These are phyloP conservation scores for Cydonia oblonga DNA, from an alignment of 331 rosid genomes.

Conservation along the genomic window DNA sequence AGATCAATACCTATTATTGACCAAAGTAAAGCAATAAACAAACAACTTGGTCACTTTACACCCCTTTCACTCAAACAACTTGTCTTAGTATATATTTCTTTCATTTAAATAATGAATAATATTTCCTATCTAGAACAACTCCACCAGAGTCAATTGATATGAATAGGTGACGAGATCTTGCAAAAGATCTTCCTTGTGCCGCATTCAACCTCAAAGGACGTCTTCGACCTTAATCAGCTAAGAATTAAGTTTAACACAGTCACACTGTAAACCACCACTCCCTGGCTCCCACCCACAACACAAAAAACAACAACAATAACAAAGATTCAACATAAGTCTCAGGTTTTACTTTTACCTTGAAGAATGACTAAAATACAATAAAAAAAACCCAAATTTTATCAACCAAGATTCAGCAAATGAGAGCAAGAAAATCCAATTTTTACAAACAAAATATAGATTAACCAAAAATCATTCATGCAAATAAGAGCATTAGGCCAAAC, in stretches of 20 bases:
- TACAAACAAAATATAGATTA: neutral
- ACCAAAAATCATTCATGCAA: neutral
- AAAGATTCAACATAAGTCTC: neutral
- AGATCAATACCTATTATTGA: constrained; percentile 20
- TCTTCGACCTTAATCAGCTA: neutral
- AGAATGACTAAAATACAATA: neutral
- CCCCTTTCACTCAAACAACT: constrained; percentile 6
- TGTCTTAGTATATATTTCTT: too few relatives aligned
- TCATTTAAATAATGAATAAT: too few relatives aligned
- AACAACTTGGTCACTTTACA: constrained; percentile 21
- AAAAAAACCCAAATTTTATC: neutral
- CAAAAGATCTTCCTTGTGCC: neutral
- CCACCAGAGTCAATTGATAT: neutral
- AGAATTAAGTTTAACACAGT: neutral
- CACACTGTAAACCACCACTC: neutral
- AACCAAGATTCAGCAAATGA: neutral
- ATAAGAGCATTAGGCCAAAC: constrained; percentile 24
- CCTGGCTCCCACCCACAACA: neutral
- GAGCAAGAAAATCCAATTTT: neutral
- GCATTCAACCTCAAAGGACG: constrained; percentile 1
- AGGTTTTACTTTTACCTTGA: neutral
- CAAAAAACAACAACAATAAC: neutral
- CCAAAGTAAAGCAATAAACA: constrained; percentile 11
- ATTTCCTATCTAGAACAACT: constrained; percentile 12
- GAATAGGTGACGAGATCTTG: constrained; percentile 7